Conservation (phyloP, 2,329 filamentous ascomycete species). For the Juglanconis sp. region DNA sequence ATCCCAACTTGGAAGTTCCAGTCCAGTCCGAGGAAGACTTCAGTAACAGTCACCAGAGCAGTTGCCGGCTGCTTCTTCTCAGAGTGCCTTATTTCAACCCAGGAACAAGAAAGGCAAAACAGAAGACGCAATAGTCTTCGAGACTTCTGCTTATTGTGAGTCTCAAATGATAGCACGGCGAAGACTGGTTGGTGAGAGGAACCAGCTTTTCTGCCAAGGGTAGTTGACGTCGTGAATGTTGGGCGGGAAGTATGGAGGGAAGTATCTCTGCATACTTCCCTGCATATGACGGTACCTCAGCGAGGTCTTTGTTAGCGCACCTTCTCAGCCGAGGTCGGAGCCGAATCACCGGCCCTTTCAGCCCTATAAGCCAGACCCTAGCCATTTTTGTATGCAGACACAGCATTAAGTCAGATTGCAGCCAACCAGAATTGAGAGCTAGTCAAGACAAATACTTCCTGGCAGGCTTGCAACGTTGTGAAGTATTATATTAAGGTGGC, state of each 20-base stretch:
- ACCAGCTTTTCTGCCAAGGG: background rate
- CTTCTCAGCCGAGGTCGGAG: slow-evolving; percentile 17
- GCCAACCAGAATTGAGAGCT: too few relatives aligned
- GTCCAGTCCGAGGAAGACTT: too few relatives aligned
- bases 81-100: too few relatives aligned
- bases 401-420: background rate
- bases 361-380: background rate
- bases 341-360: background rate
- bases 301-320: slow-evolving; percentile 1
- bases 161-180: background rate
- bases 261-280: slow-evolving; percentile 7
- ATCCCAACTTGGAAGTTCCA: too few relatives aligned
- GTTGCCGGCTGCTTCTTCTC: too few relatives aligned
- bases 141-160: background rate
- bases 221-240: background rate
- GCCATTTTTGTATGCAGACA: background rate
- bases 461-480: too few relatives aligned
- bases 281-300: slow-evolving; percentile 5
- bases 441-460: too few relatives aligned
- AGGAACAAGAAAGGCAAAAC: background rate
- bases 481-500: too few relatives aligned
- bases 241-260: background rate
- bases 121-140: background rate
- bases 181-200: background rate
- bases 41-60: too few relatives aligned